A percentile compares a stretch with the other conserved stretches of the same genome.
These are phyloP conservation scores for Paramecium caudatum DNA, from an alignment of 73 alveolate genomes.

Conservation along the genomic window DNA sequence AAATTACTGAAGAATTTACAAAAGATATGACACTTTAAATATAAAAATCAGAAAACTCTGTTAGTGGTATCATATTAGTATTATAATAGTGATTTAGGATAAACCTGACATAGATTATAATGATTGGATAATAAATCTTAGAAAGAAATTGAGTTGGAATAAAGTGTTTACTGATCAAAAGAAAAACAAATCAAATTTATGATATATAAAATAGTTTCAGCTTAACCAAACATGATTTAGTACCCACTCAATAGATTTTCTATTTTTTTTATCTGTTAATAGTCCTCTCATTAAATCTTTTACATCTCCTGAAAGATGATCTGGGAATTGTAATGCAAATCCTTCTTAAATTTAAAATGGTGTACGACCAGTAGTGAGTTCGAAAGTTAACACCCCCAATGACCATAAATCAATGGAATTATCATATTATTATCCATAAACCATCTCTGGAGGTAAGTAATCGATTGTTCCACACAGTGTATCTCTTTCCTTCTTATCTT, in stretches of 20 bases:
- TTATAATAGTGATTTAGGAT: slow-evolving; percentile 3
- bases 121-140: slow-evolving; percentile 22
- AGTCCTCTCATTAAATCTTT: slow-evolving; percentile 69
- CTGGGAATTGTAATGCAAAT: slow-evolving; percentile 70
- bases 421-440: slow-evolving; percentile 90
- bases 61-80: slow-evolving; percentile 65
- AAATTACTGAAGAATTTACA: slow-evolving; percentile 74
- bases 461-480: slow-evolving; percentile 98
- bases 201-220: slow-evolving; percentile 20
- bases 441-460: slow-evolving; percentile 99
- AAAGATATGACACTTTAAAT: slow-evolving; percentile 76
- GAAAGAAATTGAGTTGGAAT: slow-evolving; percentile 68
- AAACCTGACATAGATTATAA: slow-evolving; percentile 32
- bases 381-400: slow-evolving; percentile 95
- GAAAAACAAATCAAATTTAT: slow-evolving; percentile 35
- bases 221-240: slow-evolving; percentile 74
- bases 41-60: slow-evolving; percentile 65
- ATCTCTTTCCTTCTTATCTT: slow-evolving; percentile 75
- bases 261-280: slow-evolving; percentile 35
- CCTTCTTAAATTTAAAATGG: slow-evolving; percentile 68
- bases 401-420: slow-evolving; percentile 97
- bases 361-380: slow-evolving; percentile 91
- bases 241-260: slow-evolving; percentile 74
- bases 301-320: slow-evolving; percentile 73
- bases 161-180: slow-evolving; percentile 46